These are phyloP conservation scores for Plectosphaerella plurivora DNA, from an alignment of 2,329 filamentous ascomycete species.

Conservation along the genomic window DNA sequence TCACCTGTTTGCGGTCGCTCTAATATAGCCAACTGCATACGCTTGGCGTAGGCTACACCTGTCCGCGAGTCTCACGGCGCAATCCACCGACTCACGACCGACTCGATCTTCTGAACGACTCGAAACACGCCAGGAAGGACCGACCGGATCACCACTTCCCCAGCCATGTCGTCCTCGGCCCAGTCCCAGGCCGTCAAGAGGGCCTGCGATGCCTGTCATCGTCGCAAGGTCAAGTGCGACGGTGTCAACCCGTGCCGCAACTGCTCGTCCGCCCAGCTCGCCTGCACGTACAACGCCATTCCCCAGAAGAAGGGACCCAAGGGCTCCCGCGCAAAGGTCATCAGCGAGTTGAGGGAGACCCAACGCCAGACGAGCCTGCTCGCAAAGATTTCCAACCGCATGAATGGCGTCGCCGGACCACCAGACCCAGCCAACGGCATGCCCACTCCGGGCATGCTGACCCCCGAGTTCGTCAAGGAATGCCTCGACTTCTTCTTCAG, in stretches of 20 bases:
- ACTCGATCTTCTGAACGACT: background rate
- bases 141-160: background rate
- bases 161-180: constrained; percentile 8
- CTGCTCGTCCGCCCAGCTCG: constrained; percentile 61
- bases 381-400: constrained; percentile 55
- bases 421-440: constrained; percentile 41
- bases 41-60: background rate
- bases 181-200: constrained; percentile 53
- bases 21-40: background rate
- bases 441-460: constrained; percentile 57
- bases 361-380: constrained; percentile 63
- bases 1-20: constrained; percentile 1
- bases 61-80: background rate
- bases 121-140: background rate
- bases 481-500: constrained; percentile 66
- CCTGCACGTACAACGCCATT: constrained; percentile 70
- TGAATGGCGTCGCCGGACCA: constrained; percentile 50
- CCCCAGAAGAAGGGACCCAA: constrained; percentile 75
- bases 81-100: background rate
- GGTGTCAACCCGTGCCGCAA: constrained; percentile 67
- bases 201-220: constrained; percentile 70
- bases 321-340: constrained; percentile 69
- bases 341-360: constrained; percentile 66
- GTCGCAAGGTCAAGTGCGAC: constrained; percentile 71
- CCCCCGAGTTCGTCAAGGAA: constrained; percentile 58